Evolutionary conservation across 495 filamentous ascomycete species (phyloP).

Genomic region (Extremus antarcticus): DNA sequence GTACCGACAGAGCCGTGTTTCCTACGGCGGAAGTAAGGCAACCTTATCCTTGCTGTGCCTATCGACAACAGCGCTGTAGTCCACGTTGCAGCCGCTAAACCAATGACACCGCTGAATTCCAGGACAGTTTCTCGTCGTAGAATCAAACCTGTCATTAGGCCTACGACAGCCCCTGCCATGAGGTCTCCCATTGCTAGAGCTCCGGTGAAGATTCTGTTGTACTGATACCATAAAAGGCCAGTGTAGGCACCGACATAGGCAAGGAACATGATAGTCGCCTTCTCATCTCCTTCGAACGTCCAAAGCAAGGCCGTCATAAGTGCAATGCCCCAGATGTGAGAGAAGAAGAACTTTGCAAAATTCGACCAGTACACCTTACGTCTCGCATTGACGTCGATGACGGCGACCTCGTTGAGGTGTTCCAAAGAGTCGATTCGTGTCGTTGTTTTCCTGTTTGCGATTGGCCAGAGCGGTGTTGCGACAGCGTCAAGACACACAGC

Average conservation of each 20-base stretch:
- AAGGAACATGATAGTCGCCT: conserved; percentile 42
- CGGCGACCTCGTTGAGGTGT: conserved; percentile 32
- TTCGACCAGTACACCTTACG: conserved; percentile 45
- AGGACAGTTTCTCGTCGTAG: conserved; percentile 24
- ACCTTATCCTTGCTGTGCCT: conserved; percentile 28
- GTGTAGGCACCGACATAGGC: conserved; percentile 46
- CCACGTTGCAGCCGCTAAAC: conserved; percentile 44
- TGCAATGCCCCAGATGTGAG: conserved; percentile 48
- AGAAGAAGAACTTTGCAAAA: conserved; percentile 40
- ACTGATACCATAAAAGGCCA: conserved; percentile 50
- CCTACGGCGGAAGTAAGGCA: conserved; percentile 11
- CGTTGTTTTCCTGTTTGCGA: conserved; percentile 33
- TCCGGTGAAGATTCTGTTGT: conserved; percentile 49
- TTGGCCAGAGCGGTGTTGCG: conserved; percentile 42
- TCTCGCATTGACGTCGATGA: conserved; percentile 37
- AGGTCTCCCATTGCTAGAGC: conserved; percentile 43
- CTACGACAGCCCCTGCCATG: conserved; percentile 36
- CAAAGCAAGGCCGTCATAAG: conserved; percentile 42
- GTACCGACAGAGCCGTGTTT: conserved; percentile 8
- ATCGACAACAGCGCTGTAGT: conserved; percentile 41
- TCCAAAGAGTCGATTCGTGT: conserved; percentile 13
- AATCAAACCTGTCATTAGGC: conserved; percentile 36
- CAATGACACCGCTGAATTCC: conserved; percentile 39
- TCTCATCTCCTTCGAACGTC: conserved; percentile 36
- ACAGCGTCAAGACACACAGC: conserved; percentile 50